Evolutionary conservation across 2,329 filamentous ascomycete species (phyloP), one percentile per base, ranked within the genome.

Genomic region (Beauveria sp.): DNA sequence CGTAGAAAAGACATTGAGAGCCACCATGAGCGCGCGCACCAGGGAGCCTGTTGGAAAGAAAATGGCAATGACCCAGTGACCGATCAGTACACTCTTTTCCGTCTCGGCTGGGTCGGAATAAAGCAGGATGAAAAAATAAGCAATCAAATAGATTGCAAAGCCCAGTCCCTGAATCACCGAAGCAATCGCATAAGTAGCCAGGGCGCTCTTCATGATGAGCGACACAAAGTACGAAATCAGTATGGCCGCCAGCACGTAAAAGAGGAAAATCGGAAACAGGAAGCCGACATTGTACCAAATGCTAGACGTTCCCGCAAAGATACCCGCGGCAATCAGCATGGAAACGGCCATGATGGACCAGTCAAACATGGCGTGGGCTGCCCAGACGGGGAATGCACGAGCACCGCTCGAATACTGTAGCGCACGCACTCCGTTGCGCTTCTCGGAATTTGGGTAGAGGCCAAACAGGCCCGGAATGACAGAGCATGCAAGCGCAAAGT

Each of bases 341-440:
- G 86, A 82, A 1, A 70, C 55, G 0, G 91, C 83, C 61, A 92
- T 86, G 48, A 84, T 71, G 41, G 63, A 60, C 65, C 91, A 90
- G 74, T 96, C 91, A 69, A 96, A 94, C 1, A 78, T 70, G 1
- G 87, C 78, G 69, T 96, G 92, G 1, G 91, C 89, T 2, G 88
- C 72, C 91, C 91, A 96, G 2, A 96, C 77, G 2, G 91, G 89
- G 3, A 88, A 76, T 2, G 88, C 85, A 22, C 89, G 81, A 41
- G 94, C 90, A 44, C 91, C 91, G 70, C 94, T 96, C 59, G 89
- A 92, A 74, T 93, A 96, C 71, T 96, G 88, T 34, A 96, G 77
- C 8, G 88, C 87, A 55, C 91, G 83, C 43, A 96, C 89, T 62
- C 90, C 87, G 59, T 85, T 79, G 8, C 90, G 76, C 20, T 90